A percentile compares a stretch with the other conserved stretches of the same genome.
phyloP scores from a whole-genome alignment of 192 early-diverging fungal genomes.

The Cladochytrium replicatum region DNA sequence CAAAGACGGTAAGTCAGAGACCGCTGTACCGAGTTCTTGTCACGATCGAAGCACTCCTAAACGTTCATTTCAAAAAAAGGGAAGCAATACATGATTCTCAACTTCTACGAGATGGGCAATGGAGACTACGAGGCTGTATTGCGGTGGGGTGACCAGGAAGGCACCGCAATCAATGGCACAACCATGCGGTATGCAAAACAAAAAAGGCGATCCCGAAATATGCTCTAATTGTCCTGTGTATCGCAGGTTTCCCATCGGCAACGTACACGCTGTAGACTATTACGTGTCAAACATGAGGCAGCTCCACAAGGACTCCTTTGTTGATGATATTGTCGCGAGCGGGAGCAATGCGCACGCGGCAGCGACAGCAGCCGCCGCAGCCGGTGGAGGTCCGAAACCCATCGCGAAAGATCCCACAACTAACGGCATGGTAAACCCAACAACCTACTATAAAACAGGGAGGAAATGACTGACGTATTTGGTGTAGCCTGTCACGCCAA shows the following conservation, averaged over 20 bases:
- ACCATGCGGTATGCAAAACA: constrained; percentile 5
- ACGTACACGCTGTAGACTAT: constrained; percentile 10
- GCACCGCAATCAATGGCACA: constrained; percentile 12
- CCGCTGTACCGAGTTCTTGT: not conserved
- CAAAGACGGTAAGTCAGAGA: not conserved
- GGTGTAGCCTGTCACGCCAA: constrained; percentile 8
- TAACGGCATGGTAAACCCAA: constrained; percentile 15
- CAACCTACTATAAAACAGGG: too few relatives aligned
- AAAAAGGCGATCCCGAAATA: constrained; percentile 7
- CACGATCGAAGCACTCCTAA: constrained; percentile 8
- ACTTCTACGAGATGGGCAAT: constrained; percentile 16
- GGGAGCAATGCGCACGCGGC: constrained; percentile 13
- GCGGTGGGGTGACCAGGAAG: constrained; percentile 19
- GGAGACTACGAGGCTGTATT: constrained; percentile 16
- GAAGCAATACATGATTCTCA: constrained; percentile 19
- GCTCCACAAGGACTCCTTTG: constrained; percentile 10
- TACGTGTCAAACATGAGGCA: constrained; percentile 13
- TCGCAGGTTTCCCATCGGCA: constrained; percentile 20
- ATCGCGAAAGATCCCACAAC: constrained; percentile 42
- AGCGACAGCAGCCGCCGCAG: constrained; percentile 20
- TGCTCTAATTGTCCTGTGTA: not conserved
- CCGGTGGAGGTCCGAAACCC: constrained; percentile 6
- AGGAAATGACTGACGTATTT: too few relatives aligned
- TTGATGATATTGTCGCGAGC: constrained; percentile 10
- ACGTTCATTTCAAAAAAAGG: too few relatives aligned